Percentiles rank a stretch among this genome's conserved stretches.
Evolutionary conservation across 257 asterid species (phyloP).

Genomic region (Solanum piurae): DNA sequence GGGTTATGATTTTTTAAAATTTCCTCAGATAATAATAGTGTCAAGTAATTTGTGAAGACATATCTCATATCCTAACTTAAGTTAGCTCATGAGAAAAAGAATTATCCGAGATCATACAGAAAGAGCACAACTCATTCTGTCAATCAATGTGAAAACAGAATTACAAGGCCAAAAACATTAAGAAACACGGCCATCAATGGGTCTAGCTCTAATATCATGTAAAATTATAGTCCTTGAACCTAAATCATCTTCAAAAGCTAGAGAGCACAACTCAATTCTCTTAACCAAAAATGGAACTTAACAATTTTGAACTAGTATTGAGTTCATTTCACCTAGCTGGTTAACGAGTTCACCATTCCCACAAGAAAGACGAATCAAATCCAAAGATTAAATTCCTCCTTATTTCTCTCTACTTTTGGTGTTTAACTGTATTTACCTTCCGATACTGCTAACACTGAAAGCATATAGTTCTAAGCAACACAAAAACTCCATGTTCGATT

Average conservation of each 20-base stretch:
- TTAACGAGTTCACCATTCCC: not conserved
- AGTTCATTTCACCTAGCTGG: not conserved
- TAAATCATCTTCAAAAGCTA: not conserved
- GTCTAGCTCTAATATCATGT: not conserved
- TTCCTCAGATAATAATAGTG: not conserved
- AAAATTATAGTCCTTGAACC: not conserved
- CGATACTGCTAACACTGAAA: not conserved
- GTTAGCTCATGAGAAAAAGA: not conserved
- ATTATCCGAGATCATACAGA: not conserved
- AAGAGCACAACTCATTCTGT: not conserved
- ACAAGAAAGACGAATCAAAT: not conserved
- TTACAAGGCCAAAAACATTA: not conserved
- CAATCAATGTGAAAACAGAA: not conserved
- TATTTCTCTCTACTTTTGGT: not conserved
- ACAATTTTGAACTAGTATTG: not conserved
- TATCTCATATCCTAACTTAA: not conserved
- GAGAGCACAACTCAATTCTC: not conserved
- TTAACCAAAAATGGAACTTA: not conserved
- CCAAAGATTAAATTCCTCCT: not conserved
- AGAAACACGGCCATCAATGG: not conserved
- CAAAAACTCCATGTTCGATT: not conserved
- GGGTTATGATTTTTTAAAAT: not conserved
- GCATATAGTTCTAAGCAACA: not conserved
- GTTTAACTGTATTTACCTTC: not conserved
- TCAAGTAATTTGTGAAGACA: not conserved